Evolutionary conservation across 2,329 filamentous ascomycete species (phyloP), one percentile per base, ranked within the genome.

Genomic region (Pyrenophora teres): DNA sequence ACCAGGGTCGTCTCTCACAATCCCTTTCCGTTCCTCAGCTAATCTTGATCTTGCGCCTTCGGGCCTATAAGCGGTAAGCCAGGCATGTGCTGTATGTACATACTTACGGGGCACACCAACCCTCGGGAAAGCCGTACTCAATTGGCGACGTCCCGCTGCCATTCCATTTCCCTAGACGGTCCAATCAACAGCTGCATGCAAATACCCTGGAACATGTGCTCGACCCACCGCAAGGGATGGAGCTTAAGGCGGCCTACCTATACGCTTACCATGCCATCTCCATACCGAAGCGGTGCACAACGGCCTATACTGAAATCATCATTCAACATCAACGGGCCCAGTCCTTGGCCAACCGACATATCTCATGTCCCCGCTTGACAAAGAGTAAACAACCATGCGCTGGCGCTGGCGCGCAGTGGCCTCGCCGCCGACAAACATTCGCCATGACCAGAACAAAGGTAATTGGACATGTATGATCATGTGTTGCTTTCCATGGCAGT

Each of bases 111-210:
- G 46, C 38, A 45, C 35, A 57, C 50, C 37, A 54, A 45, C 52
- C 35, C 21, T 46, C 36, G 51, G 52, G 48, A 44, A 37, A 18
- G 40, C 52, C 40, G 31, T 46, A 30, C 19, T 50, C 48, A 46
- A 63, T 64, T 63, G 59, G 53, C 51, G 40, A 56, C 55, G 35
- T 40, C 53, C 58, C 52, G 56, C 50, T 42, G 45, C 40, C 47
- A 42, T 46, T 50, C 52, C 52, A 48, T 49, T 53, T 27, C 59
- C 18, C 62, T 21, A 40, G 16, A 35, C 33, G 37, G 44, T 15
- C 68, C 63, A 71, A 71, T 70, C 57, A 62, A 30, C 33, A 15
- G 16, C 31, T 44, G 25, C 31, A 19, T 46, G 37, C 18, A 52
- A 59, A 62, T 55, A 60, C 50, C 42, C 49, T 46, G 47, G 32